Evolutionary conservation across 169 alveolate genomes (phyloP).

Genomic region (Cryptosporidium xiaoi): DNA sequence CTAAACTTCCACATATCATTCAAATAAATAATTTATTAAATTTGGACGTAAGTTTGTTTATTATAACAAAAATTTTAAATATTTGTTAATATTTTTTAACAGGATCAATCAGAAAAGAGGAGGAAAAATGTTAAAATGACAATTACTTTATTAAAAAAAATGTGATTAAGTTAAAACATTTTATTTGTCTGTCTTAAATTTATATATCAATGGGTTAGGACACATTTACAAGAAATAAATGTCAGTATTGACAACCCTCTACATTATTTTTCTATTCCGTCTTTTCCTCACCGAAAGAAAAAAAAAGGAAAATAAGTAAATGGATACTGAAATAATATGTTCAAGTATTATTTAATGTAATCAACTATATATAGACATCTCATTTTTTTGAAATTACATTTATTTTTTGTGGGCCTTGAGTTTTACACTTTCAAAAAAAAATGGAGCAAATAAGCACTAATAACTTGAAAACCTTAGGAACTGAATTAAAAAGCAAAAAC

Average conservation of each 20-base stretch:
- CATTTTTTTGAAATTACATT: too few species aligned
- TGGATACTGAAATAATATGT: neutral
- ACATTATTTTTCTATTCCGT: constrained; percentile 17
- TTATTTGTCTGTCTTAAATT: neutral
- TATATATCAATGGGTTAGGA: too few species aligned
- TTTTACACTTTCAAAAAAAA: too few species aligned
- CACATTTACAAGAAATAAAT: neutral
- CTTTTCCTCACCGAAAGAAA: constrained; percentile 25
- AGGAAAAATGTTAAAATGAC: constrained; percentile 41
- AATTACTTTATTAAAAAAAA: constrained; percentile 6
- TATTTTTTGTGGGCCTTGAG: too few species aligned
- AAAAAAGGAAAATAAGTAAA: neutral
- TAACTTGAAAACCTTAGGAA: too few species aligned
- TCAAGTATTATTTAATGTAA: neutral
- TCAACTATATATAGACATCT: too few species aligned
- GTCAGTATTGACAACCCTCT: constrained; percentile 25
- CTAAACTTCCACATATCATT: neutral
- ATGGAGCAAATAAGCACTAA: too few species aligned
- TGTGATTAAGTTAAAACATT: neutral
- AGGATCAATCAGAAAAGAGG: constrained; percentile 52
- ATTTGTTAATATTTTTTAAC: neutral
- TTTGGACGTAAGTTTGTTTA: constrained; percentile 28
- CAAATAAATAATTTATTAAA: constrained; percentile 18
- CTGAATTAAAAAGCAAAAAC: too few species aligned
- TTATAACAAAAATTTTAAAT: neutral